These are phyloP conservation scores for Cubamyces lactineus DNA, from an alignment of 768 basidiomycete genomes.

Conservation along the genomic window DNA sequence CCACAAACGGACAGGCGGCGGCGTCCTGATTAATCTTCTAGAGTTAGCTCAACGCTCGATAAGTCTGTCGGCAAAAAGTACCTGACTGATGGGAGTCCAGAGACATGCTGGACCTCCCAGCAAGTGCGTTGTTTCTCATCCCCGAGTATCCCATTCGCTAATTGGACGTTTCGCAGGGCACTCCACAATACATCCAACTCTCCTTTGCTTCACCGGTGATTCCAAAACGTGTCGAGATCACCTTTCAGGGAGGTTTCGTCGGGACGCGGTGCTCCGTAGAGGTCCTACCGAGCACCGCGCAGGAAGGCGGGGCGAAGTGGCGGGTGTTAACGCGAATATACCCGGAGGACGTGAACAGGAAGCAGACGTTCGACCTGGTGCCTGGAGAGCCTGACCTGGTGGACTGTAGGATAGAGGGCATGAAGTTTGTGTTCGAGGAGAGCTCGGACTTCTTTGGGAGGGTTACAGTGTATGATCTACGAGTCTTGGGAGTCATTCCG, in stretches of 20 bases:
- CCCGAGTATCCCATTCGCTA: neutral
- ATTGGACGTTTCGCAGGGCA: conserved; percentile 52
- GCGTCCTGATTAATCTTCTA: conserved; percentile 33
- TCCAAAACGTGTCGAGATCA: conserved; percentile 59
- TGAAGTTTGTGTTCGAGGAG: conserved; percentile 76
- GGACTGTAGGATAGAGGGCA: conserved; percentile 42
- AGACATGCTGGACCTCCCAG: conserved; percentile 86
- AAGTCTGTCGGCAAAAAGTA: conserved; percentile 72
- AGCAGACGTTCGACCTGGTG: conserved; percentile 64
- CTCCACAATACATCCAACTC: conserved; percentile 76
- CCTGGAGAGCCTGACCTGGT: conserved; percentile 20
- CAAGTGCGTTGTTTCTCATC: conserved; percentile 48
- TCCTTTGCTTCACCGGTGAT: conserved; percentile 56
- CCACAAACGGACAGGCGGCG: neutral
- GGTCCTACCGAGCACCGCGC: conserved; percentile 35
- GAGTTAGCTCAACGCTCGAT: conserved; percentile 81
- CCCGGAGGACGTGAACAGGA: conserved; percentile 80
- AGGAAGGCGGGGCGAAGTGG: conserved; percentile 48
- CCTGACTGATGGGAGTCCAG: conserved; percentile 69
- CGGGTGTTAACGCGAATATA: conserved; percentile 56
- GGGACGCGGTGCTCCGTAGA: conserved; percentile 65
- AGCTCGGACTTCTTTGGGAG: conserved; percentile 88
- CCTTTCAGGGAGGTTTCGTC: conserved; percentile 88
- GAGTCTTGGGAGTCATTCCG: conserved; percentile 32
- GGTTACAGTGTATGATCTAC: conserved; percentile 72